Base-by-base conservation (phyloP, 1,284 basidiomycete genomes). In the Leucoagaricus sp. region DNA sequence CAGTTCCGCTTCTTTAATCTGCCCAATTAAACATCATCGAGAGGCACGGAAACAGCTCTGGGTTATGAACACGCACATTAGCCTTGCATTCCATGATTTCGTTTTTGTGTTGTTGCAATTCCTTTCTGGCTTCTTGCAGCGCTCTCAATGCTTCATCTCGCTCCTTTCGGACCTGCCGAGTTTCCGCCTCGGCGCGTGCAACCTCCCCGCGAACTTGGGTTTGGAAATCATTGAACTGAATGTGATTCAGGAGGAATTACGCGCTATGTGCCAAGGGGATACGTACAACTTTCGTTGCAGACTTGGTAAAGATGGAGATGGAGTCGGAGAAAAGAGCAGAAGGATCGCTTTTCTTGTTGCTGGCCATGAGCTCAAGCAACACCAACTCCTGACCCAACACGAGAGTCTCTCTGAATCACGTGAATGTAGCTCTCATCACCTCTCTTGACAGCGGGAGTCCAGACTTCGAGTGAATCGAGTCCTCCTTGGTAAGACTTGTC, bases 1-100 rank as follows among this genome's bases (percentile, higher is more conserved):
- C 49, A 81, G 61, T 59, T 86, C 83, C 2, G 79, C 75, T 67
- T 85, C 84, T 58, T 81, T 74, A 19, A 81, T 65, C 86, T 87
- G 53, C 31, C 21, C 13, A 53, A 34, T 34, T 21, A 36, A 17
- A 34, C 36, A 52, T 54, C 53, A 59, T 17, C 15, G n/a, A 49
- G 19, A 44, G 58, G 45, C 52, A 55, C 59, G 55, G 44, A 58
- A 46, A 44, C 29, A 44, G 25, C 45, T 33, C 28, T 13, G 44
- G 21, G 15, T 53, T 17, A 26, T 33, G 29, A 56, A 49, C 9
- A 75, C 84, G 68, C 64, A 87, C 87, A 49, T 76, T 69, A 53
- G 81, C 76, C 64, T 83, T 83, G 68, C 74, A 79, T 34, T 67
- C 70, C 31, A 75, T 69, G 25, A 76, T 69, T 42, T 86, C 80